Base-by-base conservation (phyloP, 2,329 filamentous ascomycete species). In the Drechslerella coelobrocha region DNA sequence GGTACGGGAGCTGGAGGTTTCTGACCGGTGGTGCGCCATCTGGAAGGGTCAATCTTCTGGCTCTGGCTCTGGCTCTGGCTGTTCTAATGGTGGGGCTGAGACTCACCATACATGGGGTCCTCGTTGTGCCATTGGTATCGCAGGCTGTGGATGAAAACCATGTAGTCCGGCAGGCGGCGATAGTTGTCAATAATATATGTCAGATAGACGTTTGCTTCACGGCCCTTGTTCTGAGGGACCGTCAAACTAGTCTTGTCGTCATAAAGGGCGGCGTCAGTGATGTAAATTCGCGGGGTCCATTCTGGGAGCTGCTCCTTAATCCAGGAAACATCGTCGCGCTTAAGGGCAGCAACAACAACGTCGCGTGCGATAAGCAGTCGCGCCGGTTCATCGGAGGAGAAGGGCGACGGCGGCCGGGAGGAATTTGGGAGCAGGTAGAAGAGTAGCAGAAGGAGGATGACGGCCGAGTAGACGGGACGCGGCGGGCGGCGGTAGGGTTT, bases 151-250 rank as follows among this genome's bases (percentile, higher is more conserved):
- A 72, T 66, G 51, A 72, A 72, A 39, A 72, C 68, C 50, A 66
- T 59, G n/a, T 63, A 65, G 19, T 72, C 61, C n/a, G 68, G 68
- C 31, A 72, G 80, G 7, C 82, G 77, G 48, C 86, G 78, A 77
- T 88, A 88, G 76, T 86, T 81, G 73, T 88, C 84, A 75, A 88
- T 85, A 71, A 88, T 84, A 77, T 85, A 87, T 45, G 84, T 84
- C 53, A 88, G 79, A 76, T 88, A 88, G 19, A 82, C 81, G 81
- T 87, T 87, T 23, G 84, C 84, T 77, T 88, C 86, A 74, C 85
- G 82, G 45, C 85, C 86, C 75, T 86, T 86, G 73, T 87, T 72
- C 45, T 41, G 43, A 8, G 68, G 54, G 8, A 66, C 61, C 7
- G 61, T 65, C 47, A 72, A 45, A 34, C 60, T 65, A 24, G 26